Evolutionary conservation across 2,329 filamentous ascomycete species (phyloP), one percentile per base, ranked within the genome.

Genomic region (Aspergillus neotritici): DNA sequence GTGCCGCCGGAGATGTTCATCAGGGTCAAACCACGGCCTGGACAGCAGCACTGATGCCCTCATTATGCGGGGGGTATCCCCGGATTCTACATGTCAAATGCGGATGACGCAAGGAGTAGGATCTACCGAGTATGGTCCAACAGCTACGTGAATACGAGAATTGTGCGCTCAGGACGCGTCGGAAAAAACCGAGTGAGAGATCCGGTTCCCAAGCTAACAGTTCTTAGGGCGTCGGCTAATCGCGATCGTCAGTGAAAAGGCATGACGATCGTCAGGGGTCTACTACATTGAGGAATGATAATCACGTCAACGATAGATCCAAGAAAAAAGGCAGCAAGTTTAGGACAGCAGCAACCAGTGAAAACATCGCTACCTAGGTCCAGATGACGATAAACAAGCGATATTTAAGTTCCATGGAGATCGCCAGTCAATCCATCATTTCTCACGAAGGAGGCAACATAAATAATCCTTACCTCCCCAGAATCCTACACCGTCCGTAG

Each of bases 1-100:
- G 43, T 49, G 10, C 56, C 52, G 13, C 56, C 53, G 9, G 63
- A 65, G 44, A 54, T 65, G 49, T 66, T 65, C 44, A 44, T 65
- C 36, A 56, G 47, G 29, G 15, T 38, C 34, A 49, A 50, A 17
- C 43, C 50, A 5, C 42, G 39, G 32, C 49, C 46, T 11, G 44
- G 40, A 4, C 44, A 41, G 21, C 46, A 34, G 17, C 31, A 34
- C 29, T 33, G 13, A n/a, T 17, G 37, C 7, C 7, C 21, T 8
- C 21, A 25, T 25, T 25, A 40, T 33, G 37, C 29, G 40, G 31
- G 28, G 12, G 10, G 29, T n/a, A 21, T 36, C 17, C 13, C 31
- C 11, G 25, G 14, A 12, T 37, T 8, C 12, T 31, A 29, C 31
- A 14, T 13, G 12, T 28, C 21, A 21, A 36, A 36, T 21, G 31